phyloP scores from a whole-genome alignment of 1,284 basidiomycete genomes.

The Tilletia walkeri region DNA sequence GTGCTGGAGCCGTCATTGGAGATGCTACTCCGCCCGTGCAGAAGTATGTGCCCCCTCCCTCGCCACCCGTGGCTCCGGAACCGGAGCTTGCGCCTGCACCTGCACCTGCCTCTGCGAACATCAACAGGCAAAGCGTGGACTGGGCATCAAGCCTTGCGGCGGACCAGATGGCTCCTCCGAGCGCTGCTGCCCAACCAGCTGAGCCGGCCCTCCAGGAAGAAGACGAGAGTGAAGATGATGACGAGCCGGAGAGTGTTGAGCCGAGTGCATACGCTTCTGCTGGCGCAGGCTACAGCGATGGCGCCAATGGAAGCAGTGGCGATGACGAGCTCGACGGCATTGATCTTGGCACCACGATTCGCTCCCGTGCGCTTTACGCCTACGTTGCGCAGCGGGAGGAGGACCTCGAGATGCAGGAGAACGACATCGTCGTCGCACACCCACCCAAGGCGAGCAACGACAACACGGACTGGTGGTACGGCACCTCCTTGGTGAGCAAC shows the following conservation, averaged over 20 bases:
- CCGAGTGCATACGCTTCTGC: not conserved
- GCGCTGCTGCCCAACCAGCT: conserved; percentile 61
- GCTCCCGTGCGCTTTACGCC: conserved; percentile 65
- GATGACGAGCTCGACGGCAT: conserved; percentile 66
- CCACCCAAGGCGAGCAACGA: conserved; percentile 71
- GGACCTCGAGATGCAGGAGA: conserved; percentile 81
- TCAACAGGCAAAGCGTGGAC: conserved; percentile 78
- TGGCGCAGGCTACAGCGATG: not conserved
- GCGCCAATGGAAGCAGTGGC: conserved; percentile 19
- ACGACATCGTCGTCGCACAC: conserved; percentile 74
- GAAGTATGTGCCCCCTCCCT: conserved; percentile 49
- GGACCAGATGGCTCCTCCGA: conserved; percentile 59
- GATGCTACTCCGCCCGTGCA: conserved; percentile 68
- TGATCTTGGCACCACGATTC: conserved; percentile 65
- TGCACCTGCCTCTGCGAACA: conserved; percentile 46
- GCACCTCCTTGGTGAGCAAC: conserved; percentile 68
- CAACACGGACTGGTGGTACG: conserved; percentile 79
- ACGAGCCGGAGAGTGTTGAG: conserved; percentile 26
- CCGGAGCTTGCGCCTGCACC: conserved; percentile 48
- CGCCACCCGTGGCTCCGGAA: conserved; percentile 30
- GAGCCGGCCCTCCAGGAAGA: conserved; percentile 62
- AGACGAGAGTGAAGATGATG: conserved; percentile 56
- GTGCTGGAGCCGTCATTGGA: conserved; percentile 75
- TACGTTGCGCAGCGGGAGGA: conserved; percentile 81
- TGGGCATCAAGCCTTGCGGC: conserved; percentile 88